These are phyloP conservation scores for Colletotrichum neosansevieriae DNA, from an alignment of 2,329 filamentous ascomycete species.

Conservation along the genomic window DNA sequence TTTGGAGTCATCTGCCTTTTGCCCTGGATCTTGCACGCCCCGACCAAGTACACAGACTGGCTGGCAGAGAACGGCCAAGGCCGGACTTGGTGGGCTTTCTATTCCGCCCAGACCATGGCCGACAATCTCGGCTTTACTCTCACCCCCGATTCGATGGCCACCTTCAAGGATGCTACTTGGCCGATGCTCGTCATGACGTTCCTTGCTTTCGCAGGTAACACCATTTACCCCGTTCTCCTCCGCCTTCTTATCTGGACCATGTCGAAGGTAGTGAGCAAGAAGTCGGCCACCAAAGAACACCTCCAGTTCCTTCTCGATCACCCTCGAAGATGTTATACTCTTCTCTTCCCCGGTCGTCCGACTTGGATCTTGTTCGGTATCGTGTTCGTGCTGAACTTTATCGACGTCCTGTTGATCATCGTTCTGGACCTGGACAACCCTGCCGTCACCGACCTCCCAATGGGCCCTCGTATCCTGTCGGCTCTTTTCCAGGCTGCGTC, in stretches of 20 bases:
- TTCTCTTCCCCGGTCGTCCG: constrained; percentile 69
- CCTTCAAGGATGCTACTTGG: constrained; percentile 58
- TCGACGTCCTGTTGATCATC: constrained; percentile 68
- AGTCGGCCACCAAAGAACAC: constrained; percentile 54
- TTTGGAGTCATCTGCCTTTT: constrained; percentile 62
- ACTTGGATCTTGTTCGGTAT: constrained; percentile 69
- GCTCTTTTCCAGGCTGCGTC: constrained; percentile 70
- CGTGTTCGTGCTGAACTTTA: constrained; percentile 63
- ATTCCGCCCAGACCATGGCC: constrained; percentile 63
- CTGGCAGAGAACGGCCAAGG: constrained; percentile 54
- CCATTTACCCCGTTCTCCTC: constrained; percentile 68
- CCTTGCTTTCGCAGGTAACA: constrained; percentile 65
- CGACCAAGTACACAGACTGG: constrained; percentile 55
- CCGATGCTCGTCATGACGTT: constrained; percentile 61
- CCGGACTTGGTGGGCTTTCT: constrained; percentile 64
- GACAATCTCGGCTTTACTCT: constrained; percentile 67
- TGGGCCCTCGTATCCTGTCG: constrained; percentile 62
- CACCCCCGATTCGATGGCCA: constrained; percentile 66
- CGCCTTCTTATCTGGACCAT: constrained; percentile 69
- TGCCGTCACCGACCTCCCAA: constrained; percentile 58
- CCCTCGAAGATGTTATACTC: constrained; percentile 71
- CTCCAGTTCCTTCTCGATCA: constrained; percentile 71
- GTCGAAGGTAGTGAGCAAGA: constrained; percentile 57
- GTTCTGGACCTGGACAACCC: constrained; percentile 64
- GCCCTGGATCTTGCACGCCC: constrained; percentile 58